Base-by-base conservation (phyloP, 495 filamentous ascomycete species). In the Xylaria palmicola region DNA sequence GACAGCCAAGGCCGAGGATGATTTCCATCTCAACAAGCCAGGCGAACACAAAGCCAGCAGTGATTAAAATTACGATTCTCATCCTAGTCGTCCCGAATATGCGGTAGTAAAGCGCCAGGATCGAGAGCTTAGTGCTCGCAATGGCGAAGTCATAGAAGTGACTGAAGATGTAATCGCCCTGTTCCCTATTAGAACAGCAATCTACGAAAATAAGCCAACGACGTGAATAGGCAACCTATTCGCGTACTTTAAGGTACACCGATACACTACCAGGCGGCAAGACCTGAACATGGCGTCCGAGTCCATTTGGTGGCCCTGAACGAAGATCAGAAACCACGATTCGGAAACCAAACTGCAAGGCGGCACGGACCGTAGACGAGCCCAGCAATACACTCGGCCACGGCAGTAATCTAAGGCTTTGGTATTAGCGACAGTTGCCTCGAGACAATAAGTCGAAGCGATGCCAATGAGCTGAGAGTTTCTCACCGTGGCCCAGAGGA, bases 71-170 rank as follows among this genome's bases (percentile, higher is more conserved):
- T 6, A 56, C 3, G 8, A 55, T 36, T n/a, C 68, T 66, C 32
- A 68, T 65, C 6, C 20, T 59, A 3, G 43, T 12, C n/a, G 59
- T 54, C 15, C 48, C 50, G 47, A 71, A 66, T 49, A 71, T 71
- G 27, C 66, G 66, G 44, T 67, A 59, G 47, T 71, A 71, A 6
- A 71, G 56, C 19, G 68, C 64, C 13, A 71, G 40, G 51, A 71
- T 61, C 29, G 68, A 71, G n/a, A 71, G 65, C 48, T 71, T 71
- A 13, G 66, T 68, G 49, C 60, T 65, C 12, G 64, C 68, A 50
- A 71, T 68, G 56, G 66, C 66, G 19, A 71, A 44, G 40, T 68
- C 66, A 60, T 71, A 71, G 57, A 72, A 68, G 43, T 70, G 68
- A 32, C 68, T 70, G 26, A 70, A 70, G 8, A 70, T 65, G 58